phyloP scores from a whole-genome alignment of 108 stramenopile genomes.

The Skeletonema menzelii region DNA sequence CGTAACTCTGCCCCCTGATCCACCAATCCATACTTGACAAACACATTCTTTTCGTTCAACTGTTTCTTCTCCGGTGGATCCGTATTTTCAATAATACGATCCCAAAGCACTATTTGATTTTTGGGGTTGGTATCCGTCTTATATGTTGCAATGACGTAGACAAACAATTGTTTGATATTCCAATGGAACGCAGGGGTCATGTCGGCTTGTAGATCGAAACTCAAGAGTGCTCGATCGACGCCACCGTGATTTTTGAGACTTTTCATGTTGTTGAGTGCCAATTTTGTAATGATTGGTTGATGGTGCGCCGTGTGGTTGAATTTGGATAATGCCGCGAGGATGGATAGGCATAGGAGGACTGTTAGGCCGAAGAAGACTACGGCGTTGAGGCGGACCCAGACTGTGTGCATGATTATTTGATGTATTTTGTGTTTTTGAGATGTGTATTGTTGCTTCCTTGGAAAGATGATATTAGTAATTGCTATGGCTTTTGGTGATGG shows the following conservation, averaged over 20 bases:
- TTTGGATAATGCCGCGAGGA: slow-evolving; percentile 86
- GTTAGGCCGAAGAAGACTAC: slow-evolving; percentile 98
- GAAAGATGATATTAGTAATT: no score
- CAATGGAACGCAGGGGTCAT: slow-evolving; percentile 97
- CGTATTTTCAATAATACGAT: slow-evolving; percentile 91
- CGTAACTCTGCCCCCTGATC: slow-evolving; percentile 94
- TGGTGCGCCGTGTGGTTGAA: slow-evolving; percentile 59
- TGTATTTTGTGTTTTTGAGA: not conserved
- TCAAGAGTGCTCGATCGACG: slow-evolving; percentile 91
- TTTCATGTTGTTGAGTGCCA: slow-evolving; percentile 75
- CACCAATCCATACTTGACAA: slow-evolving; percentile 96
- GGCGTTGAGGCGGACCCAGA: slow-evolving; percentile 97
- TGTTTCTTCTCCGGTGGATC: slow-evolving; percentile 63
- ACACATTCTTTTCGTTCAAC: slow-evolving; percentile 78
- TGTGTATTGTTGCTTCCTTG: not conserved
- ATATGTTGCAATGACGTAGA: slow-evolving; percentile 92
- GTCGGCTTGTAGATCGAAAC: slow-evolving; percentile 89
- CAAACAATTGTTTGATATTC: slow-evolving; percentile 97
- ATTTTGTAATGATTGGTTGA: slow-evolving; percentile 68
- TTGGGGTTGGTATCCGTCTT: slow-evolving; percentile 74
- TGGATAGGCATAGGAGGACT: slow-evolving; percentile 88
- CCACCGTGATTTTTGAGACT: slow-evolving; percentile 90
- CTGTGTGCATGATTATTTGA: slow-evolving; percentile 78
- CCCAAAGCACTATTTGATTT: slow-evolving; percentile 96
- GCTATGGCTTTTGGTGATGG: no score